Evolutionary conservation across 257 asterid species (phyloP).

Genomic region (Osmanthus fragrans): DNA sequence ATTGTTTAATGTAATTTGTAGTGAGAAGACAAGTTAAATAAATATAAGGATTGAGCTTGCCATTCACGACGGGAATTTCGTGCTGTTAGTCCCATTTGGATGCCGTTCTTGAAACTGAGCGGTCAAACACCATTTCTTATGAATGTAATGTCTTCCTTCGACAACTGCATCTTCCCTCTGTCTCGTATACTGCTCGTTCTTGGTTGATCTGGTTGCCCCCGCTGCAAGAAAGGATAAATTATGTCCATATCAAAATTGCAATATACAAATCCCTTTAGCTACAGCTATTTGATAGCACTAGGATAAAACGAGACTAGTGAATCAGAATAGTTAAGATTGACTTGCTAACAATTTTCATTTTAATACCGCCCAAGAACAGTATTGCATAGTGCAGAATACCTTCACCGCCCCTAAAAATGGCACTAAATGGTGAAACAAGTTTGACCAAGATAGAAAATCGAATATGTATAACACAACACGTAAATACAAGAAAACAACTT

Average conservation of each 20-base stretch:
- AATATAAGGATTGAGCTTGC: neutral
- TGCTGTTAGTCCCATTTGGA: neutral
- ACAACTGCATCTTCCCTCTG: conserved; percentile 75
- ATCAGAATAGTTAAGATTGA: too few species aligned
- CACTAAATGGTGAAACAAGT: neutral
- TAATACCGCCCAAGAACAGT: neutral
- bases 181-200: conserved; percentile 45
- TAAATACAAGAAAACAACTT: neutral
- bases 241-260: too few species aligned
- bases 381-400: neutral
- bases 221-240: conserved; percentile 38
- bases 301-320: too few species aligned
- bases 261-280: too few species aligned
- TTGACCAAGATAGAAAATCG: neutral
- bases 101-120: neutral
- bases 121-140: conserved; percentile 33
- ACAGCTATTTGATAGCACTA: too few species aligned
- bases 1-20: neutral
- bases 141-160: conserved; percentile 60
- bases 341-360: neutral
- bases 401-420: neutral
- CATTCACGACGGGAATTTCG: neutral
- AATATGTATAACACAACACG: too few species aligned
- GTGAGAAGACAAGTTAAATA: neutral
- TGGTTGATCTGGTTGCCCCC: conserved; percentile 61